Conservation (phyloP, 2,329 filamentous ascomycete genomes). For the Massarina eburnea region DNA sequence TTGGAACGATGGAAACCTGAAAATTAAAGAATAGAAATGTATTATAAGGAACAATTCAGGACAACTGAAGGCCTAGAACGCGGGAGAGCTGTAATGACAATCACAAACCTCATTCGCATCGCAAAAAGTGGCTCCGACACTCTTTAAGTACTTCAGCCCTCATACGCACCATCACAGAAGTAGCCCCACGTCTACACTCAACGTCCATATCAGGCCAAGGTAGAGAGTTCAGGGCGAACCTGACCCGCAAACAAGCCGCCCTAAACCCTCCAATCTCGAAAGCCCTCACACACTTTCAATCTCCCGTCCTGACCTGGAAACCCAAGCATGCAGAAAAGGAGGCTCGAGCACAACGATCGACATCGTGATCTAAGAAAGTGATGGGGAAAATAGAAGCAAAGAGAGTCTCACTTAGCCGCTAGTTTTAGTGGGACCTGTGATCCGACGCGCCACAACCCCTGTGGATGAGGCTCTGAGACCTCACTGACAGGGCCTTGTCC, state of each 20-base stretch:
- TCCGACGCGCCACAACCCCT: slow-evolving; percentile 9
- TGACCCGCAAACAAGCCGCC: background rate
- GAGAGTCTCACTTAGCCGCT: slow-evolving; percentile 18
- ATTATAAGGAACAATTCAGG: background rate
- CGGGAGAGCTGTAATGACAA: background rate
- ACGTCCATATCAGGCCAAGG: background rate
- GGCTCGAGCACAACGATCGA: background rate
- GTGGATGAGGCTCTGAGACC: slow-evolving; percentile 8
- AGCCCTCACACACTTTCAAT: slow-evolving; percentile 1
- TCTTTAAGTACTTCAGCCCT: slow-evolving; percentile 1
- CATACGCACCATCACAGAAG: background rate
- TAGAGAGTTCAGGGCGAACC: background rate
- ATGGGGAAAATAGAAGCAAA: slow-evolving; percentile 9
- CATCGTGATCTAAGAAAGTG: slow-evolving; percentile 1
- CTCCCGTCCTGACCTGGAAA: background rate
- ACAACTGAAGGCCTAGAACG: background rate
- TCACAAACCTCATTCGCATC: slow-evolving; percentile 1
- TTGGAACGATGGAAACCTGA: background rate
- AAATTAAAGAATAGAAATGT: slow-evolving; percentile 7
- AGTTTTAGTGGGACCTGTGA: slow-evolving; percentile 17
- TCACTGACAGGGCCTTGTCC: background rate
- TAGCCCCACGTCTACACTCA: background rate
- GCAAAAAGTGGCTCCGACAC: slow-evolving; percentile 2
- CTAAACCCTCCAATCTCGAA: slow-evolving; percentile 9
- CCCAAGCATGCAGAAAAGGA: slow-evolving; percentile 1